These are phyloP conservation scores for Pseudopyricularia javanii DNA, from an alignment of 2,329 filamentous ascomycete species.

Conservation along the genomic window DNA sequence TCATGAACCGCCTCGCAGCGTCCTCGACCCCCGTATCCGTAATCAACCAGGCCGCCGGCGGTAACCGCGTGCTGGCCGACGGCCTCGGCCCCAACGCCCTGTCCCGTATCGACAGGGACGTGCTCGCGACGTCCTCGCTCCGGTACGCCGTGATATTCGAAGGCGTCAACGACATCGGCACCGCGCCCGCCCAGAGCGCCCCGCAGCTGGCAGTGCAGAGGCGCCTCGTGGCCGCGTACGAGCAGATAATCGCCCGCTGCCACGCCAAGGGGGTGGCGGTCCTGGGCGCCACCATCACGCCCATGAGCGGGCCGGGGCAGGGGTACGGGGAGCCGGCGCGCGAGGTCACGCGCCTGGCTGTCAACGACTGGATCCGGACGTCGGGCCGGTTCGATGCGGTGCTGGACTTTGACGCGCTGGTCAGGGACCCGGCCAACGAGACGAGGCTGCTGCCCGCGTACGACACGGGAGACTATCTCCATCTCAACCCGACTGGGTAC, in stretches of 20 bases:
- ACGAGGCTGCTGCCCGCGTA: constrained; percentile 46
- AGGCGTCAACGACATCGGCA: constrained; percentile 58
- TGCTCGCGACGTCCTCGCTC: constrained; percentile 43
- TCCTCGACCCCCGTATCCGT: constrained; percentile 31
- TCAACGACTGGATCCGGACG: constrained; percentile 47
- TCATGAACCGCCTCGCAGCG: constrained; percentile 37
- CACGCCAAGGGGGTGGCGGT: constrained; percentile 38
- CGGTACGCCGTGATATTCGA: constrained; percentile 54
- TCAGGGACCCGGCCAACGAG: constrained; percentile 33
- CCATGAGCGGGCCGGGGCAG: constrained; percentile 30
- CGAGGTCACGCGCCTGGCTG: constrained; percentile 37
- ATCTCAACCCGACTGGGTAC: constrained; percentile 44
- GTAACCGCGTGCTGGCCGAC: constrained; percentile 51
- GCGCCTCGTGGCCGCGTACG: constrained; percentile 38
- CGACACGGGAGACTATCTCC: constrained; percentile 47
- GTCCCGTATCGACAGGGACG: constrained; percentile 50
- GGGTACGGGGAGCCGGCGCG: constrained; percentile 36
- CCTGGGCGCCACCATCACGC: constrained; percentile 41
- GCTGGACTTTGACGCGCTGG: constrained; percentile 45
- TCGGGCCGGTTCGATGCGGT: constrained; percentile 45
- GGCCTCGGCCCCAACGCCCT: constrained; percentile 51
- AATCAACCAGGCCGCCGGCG: constrained; percentile 55
- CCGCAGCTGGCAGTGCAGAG: constrained; percentile 28
- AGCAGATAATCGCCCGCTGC: constrained; percentile 40
- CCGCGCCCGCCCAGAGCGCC: constrained; percentile 17